Evolutionary conservation across 768 basidiomycete genomes (phyloP).

Genomic region (Macrolepiota dolichaula): DNA sequence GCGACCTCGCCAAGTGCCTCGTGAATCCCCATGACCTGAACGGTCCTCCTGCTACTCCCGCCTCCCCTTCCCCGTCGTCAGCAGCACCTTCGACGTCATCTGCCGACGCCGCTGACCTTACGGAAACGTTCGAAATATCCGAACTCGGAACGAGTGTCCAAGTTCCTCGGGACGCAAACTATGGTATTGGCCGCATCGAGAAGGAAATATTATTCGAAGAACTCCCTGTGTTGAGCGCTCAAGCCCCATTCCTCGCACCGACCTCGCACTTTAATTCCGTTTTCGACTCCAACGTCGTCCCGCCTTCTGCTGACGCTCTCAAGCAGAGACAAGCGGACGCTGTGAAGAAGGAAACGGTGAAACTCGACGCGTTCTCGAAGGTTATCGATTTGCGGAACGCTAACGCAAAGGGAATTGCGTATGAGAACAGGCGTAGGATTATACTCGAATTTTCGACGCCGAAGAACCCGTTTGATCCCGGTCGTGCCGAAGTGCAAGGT

Average conservation of each 20-base stretch:
- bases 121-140: neutral
- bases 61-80: constrained; percentile 22
- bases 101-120: constrained; percentile 18
- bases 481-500: constrained; percentile 91
- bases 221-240: constrained; percentile 54
- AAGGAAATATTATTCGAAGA: constrained; percentile 63
- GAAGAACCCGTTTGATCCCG: constrained; percentile 68
- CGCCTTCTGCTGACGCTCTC: neutral
- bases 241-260: constrained; percentile 13
- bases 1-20: constrained; percentile 62
- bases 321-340: constrained; percentile 9
- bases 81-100: constrained; percentile 22
- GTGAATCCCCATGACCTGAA: constrained; percentile 51
- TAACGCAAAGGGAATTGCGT: constrained; percentile 81
- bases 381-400: constrained; percentile 86
- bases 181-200: constrained; percentile 59
- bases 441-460: constrained; percentile 74
- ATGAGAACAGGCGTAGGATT: constrained; percentile 80
- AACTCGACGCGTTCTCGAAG: constrained; percentile 57
- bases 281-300: constrained; percentile 13
- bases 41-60: constrained; percentile 20
- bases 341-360: constrained; percentile 31
- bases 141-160: constrained; percentile 31
- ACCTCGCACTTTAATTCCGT: constrained; percentile 1
- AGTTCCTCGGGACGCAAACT: constrained; percentile 55